These are phyloP conservation scores for Boletus semigastroideus DNA, from an alignment of 1,284 basidiomycete genomes.

Conservation along the genomic window DNA sequence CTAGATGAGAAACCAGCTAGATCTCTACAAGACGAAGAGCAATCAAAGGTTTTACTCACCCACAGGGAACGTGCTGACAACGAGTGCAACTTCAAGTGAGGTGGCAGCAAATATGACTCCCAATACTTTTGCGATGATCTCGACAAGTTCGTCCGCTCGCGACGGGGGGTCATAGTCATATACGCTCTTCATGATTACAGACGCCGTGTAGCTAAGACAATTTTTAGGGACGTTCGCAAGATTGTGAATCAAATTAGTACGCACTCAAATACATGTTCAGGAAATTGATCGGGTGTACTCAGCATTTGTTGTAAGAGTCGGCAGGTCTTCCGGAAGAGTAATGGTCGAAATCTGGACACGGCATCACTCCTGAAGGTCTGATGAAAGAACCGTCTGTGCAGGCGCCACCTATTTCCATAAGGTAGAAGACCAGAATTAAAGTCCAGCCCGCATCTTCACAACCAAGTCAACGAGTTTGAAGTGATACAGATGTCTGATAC, in stretches of 20 bases:
- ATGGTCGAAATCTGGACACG: not conserved
- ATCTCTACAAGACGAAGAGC: not conserved
- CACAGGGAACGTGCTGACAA: not conserved
- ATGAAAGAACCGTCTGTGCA: constrained; percentile 5
- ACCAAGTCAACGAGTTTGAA: not conserved
- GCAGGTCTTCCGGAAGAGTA: not conserved
- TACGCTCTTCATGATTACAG: constrained; percentile 1
- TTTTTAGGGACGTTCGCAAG: not conserved
- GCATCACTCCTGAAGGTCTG: not conserved
- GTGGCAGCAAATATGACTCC: not conserved
- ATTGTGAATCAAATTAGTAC: not conserved
- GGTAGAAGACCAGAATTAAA: not conserved
- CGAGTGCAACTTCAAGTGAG: not conserved
- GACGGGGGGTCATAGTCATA: constrained; percentile 10
- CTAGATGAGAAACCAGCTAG: not conserved
- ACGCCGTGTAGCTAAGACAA: not conserved
- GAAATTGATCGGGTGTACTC: not conserved
- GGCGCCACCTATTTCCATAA: constrained; percentile 4
- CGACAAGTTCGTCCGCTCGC: not conserved
- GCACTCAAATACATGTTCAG: constrained; percentile 4
- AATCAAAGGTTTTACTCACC: not conserved
- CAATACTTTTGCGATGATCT: not conserved
- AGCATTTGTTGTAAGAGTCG: not conserved
- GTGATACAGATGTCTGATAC: not conserved
- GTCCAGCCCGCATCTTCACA: not conserved